Base-by-base conservation (phyloP, 2,329 filamentous ascomycete genomes). In the Alternaria angustiovoidea region DNA sequence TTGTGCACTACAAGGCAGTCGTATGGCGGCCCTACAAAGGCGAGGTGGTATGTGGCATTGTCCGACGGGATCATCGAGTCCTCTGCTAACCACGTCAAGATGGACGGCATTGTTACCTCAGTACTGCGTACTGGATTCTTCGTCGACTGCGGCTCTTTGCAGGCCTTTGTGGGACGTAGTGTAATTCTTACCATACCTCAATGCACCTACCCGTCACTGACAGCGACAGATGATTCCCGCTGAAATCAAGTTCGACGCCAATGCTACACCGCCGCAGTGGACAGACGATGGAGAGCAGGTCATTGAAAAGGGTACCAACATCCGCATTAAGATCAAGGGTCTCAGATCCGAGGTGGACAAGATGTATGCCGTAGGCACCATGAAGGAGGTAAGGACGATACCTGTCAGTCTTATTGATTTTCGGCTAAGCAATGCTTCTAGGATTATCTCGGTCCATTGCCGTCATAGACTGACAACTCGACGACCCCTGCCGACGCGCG, bases 1-100 rank as follows among this genome's bases (percentile, higher is more conserved):
- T 92, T 0, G 93, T 99, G 48, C 89, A 91, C 72, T 99, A 97
- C 78, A 92, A 94, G 62, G 95, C 95, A 54, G 94, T 99, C 61
- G 93, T 99, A 59, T 99, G 94, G 94, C 88, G 94, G 74, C 95
- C 95, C 11, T 99, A 98, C 85, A 94, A 95, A 81, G 94, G 95
- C 75, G 95, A 99, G 85, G 96, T 95, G 79, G 95, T 96, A 88
- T 81, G 90, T 81, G 54, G 60, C 48, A 30, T 51, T 30, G 32
- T 24, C 26, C 47, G 43, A 28, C 20, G 47, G 26, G 26, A 34
- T 38, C 24, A 52, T n/a, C 26, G 46, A 46, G 26, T 54, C 32
- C 38, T 38, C 14, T 57, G 62, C 80, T 77, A 68, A 75, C 58
- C 7, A 24, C n/a, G 51, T 51, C 34, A 57, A 96, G 93, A 90